Base-by-base conservation (phyloP, 1,284 basidiomycete genomes). In the Leccinum pachyderme region DNA sequence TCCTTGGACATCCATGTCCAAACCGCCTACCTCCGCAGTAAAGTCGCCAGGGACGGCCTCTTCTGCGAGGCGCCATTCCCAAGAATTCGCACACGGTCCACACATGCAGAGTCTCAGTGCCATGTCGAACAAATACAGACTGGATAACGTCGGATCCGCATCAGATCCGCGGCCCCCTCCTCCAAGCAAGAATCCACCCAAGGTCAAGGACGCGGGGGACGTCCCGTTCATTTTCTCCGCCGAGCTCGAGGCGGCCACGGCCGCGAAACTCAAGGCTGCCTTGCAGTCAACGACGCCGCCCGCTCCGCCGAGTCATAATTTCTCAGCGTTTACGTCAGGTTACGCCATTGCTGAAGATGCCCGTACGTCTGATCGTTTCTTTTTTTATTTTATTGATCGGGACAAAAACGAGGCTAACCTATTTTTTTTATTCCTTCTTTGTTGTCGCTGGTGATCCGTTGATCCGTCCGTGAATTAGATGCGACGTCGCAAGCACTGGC, bases 181-280 rank as follows among this genome's bases (percentile, higher is more conserved):
- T 2, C 11, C 50, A 11, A 8, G 13, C 41, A 67, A 61, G 59
- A 59, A 41, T 4, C 45, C 29, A 8, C 60, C 61, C 52, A 71
- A 48, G 18, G 62, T 63, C 56, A 70, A 69, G 55, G 67, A 68
- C 35, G 69, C 69, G 0, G 67, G 67, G 0, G 67, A 71, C 33
- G 68, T 69, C 4, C 67, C 69, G 0, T 68, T 68, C n/a, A 67
- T 68, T 7, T 69, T 71, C 29, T 71, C 69, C 1, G 52, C 68
- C 1, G 68, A 68, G 22, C 59, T 70, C 4, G 67, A 70, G 53
- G 67, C 68, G 7, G 69, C 51, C 1, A 67, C 67, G 2, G 64
- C 67, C 4, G 67, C 67, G 22, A 68, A 58, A 18, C 49, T 71
- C 8, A 56, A 70, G 33, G 67, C 67, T 0, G 69, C 48, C 1